These are phyloP conservation scores for Blastocystis sp. DNA, from an alignment of 352 stramenopile genomes.

Conservation along the genomic window DNA sequence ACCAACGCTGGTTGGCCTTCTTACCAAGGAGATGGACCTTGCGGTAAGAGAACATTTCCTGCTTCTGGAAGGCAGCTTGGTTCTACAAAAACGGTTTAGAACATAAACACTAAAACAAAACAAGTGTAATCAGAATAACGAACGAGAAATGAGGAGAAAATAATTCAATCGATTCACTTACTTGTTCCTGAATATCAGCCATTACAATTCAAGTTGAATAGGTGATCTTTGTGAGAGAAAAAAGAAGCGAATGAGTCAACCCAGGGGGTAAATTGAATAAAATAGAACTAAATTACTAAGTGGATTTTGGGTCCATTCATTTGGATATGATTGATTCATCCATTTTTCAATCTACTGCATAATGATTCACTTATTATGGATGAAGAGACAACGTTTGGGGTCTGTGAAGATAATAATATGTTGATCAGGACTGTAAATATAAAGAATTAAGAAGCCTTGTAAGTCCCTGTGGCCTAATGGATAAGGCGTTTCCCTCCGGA, in stretches of 20 bases:
- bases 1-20: too few species aligned
- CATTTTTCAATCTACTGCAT: not conserved
- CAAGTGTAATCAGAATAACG: not conserved
- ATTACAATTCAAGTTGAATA: conserved; percentile 4
- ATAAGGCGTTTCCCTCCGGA: conserved; percentile 66
- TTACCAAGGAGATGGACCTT: too few species aligned
- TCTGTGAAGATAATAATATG: too few species aligned
- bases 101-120: not conserved
- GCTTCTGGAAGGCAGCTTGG: too few species aligned
- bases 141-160: not conserved
- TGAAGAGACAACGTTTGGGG: too few species aligned
- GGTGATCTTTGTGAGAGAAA: conserved; percentile 5
- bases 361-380: not conserved
- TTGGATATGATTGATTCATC: not conserved
- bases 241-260: not conserved
- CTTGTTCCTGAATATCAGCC: conserved; percentile 47
- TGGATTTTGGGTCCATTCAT: not conserved
- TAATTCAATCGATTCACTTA: not conserved
- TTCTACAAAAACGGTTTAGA: conserved; percentile 10
- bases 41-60: too few species aligned
- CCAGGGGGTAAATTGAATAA: not conserved
- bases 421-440: too few species aligned
- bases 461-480: conserved; percentile 65
- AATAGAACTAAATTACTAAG: not conserved
- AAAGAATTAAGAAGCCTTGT: not conserved